Evolutionary conservation across 768 basidiomycete genomes (phyloP).

Genomic region (Lyophyllum shimeji): DNA sequence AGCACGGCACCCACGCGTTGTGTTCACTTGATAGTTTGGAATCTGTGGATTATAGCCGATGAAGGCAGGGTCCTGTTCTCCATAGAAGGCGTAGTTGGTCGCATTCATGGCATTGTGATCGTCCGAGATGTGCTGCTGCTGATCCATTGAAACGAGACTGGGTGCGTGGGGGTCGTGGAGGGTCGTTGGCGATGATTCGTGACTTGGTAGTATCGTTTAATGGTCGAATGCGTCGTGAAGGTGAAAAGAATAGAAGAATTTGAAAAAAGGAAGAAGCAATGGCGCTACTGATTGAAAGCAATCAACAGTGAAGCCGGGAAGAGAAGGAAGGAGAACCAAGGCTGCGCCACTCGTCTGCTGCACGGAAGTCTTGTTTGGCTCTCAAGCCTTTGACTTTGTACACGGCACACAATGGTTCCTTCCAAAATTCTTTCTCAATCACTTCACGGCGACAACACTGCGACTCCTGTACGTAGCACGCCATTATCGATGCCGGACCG

Average conservation of each 20-base stretch:
- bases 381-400: constrained; percentile 23
- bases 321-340: constrained; percentile 24
- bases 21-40: constrained; percentile 53
- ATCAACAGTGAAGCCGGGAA: constrained; percentile 18
- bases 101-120: constrained; percentile 45
- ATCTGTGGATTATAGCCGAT: constrained; percentile 55
- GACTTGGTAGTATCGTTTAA: constrained; percentile 25
- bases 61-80: constrained; percentile 57
- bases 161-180: constrained; percentile 33
- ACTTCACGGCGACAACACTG: not conserved
- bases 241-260: constrained; percentile 32
- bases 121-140: constrained; percentile 42
- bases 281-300: constrained; percentile 21
- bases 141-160: constrained; percentile 39
- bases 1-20: constrained; percentile 71
- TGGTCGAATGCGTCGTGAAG: constrained; percentile 30
- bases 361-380: constrained; percentile 22
- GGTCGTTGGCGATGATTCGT: constrained; percentile 22
- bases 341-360: constrained; percentile 26
- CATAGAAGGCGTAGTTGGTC: constrained; percentile 50
- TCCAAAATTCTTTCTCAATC: not conserved
- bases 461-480: too few species aligned
- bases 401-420: constrained; percentile 17
- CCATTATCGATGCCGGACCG: constrained; percentile 11
- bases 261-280: constrained; percentile 32